These are phyloP conservation scores for Rhizopogon salebrosus DNA, from an alignment of 768 basidiomycete genomes.

Conservation along the genomic window DNA sequence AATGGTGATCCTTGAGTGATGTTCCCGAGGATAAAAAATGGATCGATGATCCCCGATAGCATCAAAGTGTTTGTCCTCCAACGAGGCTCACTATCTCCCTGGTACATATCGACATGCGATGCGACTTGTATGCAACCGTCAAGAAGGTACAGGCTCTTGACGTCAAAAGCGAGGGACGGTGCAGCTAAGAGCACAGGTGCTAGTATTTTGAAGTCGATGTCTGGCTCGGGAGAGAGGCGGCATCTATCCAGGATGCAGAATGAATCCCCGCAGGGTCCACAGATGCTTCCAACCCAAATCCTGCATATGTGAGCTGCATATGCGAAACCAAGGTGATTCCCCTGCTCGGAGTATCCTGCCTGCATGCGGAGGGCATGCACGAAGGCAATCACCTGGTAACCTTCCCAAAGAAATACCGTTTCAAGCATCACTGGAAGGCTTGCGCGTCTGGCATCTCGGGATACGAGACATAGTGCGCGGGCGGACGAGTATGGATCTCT, in stretches of 20 bases:
- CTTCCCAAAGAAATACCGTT: slow-evolving; percentile 28
- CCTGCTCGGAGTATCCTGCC: background rate
- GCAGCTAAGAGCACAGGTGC: slow-evolving; percentile 5
- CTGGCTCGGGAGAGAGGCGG: background rate
- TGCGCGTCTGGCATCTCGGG: slow-evolving; percentile 24
- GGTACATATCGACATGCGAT: background rate
- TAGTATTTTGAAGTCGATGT: slow-evolving; percentile 17
- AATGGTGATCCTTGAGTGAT: slow-evolving; percentile 27
- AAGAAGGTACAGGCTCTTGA: slow-evolving; percentile 28
- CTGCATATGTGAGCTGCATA: slow-evolving; percentile 27
- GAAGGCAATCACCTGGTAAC: slow-evolving; percentile 14
- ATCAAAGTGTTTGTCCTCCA: slow-evolving; percentile 18
- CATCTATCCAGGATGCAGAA: background rate
- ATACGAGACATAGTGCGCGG: slow-evolving; percentile 28
- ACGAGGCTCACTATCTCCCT: background rate
- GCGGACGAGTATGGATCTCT: slow-evolving; percentile 18
- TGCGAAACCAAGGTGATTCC: slow-evolving; percentile 25
- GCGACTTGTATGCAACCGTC: slow-evolving; percentile 24
- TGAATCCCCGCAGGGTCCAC: slow-evolving; percentile 10
- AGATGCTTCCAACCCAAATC: slow-evolving; percentile 31
- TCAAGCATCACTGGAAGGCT: slow-evolving; percentile 35
- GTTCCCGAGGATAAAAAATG: slow-evolving; percentile 30
- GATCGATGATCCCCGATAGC: slow-evolving; percentile 22
- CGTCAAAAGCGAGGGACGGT: slow-evolving; percentile 26
- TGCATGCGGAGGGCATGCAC: slow-evolving; percentile 27